phyloP scores from a whole-genome alignment of 2,329 filamentous ascomycete species.

The Diaporthe sp. region DNA sequence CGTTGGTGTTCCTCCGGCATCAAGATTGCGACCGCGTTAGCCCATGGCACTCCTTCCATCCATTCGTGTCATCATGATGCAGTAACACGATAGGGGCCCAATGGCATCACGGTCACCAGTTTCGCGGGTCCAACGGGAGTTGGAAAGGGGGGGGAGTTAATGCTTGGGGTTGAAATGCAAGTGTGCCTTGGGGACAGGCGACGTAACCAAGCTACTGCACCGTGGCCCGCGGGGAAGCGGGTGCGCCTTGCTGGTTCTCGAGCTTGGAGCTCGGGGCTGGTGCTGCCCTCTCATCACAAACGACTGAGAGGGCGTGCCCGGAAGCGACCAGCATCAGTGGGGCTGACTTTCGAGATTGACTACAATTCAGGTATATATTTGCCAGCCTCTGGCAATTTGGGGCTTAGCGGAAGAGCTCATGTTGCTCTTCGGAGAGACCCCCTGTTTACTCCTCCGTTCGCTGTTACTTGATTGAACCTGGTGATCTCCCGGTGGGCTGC shows the following conservation, averaged over 20 bases:
- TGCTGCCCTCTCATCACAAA: neutral
- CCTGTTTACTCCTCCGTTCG: neutral
- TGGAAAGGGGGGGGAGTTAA: no score
- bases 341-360: neutral
- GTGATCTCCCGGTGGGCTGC: neutral
- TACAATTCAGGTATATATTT: slow-evolving; percentile 7
- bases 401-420: neutral
- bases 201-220: slow-evolving; percentile 8
- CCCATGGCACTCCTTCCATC: neutral
- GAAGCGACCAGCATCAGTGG: neutral
- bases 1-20: neutral
- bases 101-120: neutral
- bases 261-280: neutral
- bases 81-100: slow-evolving; percentile 7
- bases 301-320: neutral
- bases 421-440: neutral
- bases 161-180: neutral
- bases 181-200: slow-evolving; percentile 3
- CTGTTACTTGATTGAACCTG: neutral
- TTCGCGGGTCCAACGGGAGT: neutral
- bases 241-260: neutral
- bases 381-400: neutral
- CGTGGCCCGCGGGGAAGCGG: slow-evolving; percentile 14
- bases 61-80: neutral
- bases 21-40: neutral